A percentile compares a stretch with the other conserved stretches of the same genome.
phyloP scores from a whole-genome alignment of 2,329 filamentous ascomycete genomes.

The Bisporella sp. region DNA sequence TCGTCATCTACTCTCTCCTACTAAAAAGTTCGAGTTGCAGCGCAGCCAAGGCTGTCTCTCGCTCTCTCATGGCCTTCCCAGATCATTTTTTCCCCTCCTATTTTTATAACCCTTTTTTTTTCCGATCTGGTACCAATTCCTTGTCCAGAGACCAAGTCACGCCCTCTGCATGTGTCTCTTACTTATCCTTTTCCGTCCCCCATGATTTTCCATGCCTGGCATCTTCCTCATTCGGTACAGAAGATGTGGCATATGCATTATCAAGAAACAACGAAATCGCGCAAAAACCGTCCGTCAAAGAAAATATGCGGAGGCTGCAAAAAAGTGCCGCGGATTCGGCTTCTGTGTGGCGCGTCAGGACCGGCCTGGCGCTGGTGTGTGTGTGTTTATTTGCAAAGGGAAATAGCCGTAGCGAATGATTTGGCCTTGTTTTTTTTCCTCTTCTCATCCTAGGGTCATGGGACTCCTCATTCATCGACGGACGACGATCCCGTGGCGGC shows the following conservation, averaged over 20 bases:
- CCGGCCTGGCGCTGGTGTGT: conserved; percentile 17
- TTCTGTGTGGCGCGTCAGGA: conserved; percentile 16
- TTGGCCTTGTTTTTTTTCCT: conserved; percentile 12
- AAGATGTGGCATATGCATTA: conserved; percentile 12
- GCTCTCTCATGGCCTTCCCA: background rate
- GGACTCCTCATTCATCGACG: conserved; percentile 20
- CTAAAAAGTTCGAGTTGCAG: background rate
- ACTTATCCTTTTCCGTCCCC: conserved; percentile 4
- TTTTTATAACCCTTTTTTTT: no score
- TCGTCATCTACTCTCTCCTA: background rate
- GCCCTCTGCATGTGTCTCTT: conserved; percentile 12
- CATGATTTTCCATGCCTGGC: conserved; percentile 9
- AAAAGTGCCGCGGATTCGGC: conserved; percentile 24
- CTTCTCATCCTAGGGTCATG: conserved; percentile 7
- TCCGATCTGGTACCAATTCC: background rate
- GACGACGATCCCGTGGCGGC: conserved; percentile 59
- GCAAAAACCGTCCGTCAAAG: conserved; percentile 1
- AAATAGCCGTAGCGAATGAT: conserved; percentile 23
- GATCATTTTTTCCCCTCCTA: background rate
- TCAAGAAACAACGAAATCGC: conserved; percentile 18
- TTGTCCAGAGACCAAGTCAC: conserved; percentile 4
- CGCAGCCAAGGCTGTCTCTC: background rate
- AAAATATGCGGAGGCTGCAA: conserved; percentile 3
- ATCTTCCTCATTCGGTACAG: conserved; percentile 1
- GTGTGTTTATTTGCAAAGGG: conserved; percentile 16